A percentile compares a stretch with the other conserved stretches of the same genome.
Conservation (phyloP, 306 rosid genomes). For the Cyclanthera cordifolia region DNA sequence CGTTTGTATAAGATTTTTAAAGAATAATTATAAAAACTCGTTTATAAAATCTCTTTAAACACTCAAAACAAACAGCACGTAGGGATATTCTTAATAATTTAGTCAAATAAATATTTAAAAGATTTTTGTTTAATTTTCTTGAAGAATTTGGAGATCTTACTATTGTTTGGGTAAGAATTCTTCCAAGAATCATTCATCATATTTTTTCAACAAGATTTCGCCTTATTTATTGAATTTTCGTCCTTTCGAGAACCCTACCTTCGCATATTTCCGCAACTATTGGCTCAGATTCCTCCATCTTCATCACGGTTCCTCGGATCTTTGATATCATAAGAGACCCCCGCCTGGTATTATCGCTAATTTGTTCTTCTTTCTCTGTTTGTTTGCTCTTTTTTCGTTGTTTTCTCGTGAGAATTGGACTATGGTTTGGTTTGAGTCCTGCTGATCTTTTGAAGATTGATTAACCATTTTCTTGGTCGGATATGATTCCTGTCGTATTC, state of each 20-base stretch:
- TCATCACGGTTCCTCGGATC: constrained; percentile 12
- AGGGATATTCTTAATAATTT: too few species aligned
- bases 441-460: not conserved
- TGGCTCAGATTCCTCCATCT: constrained; percentile 9
- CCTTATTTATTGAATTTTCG: not conserved
- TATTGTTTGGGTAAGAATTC: too few species aligned
- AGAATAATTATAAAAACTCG: too few species aligned
- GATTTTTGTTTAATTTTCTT: too few species aligned
- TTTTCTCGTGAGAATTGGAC: not conserved
- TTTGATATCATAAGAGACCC: not conserved
- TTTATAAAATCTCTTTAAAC: too few species aligned
- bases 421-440: not conserved
- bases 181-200: too few species aligned
- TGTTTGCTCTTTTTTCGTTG: not conserved
- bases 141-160: too few species aligned
- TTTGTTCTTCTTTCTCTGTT: not conserved
- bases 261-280: not conserved
- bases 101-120: too few species aligned
- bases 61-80: too few species aligned
- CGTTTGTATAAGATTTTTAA: too few species aligned
- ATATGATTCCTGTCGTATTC: not conserved
- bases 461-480: not conserved
- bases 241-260: constrained; percentile 7
- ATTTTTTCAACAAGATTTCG: too few species aligned
- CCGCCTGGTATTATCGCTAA: constrained; percentile 6